Evolutionary conservation across 345 rosid genomes (phyloP), one percentile per base, ranked within the genome.

Genomic region (Erodium maritimum): DNA sequence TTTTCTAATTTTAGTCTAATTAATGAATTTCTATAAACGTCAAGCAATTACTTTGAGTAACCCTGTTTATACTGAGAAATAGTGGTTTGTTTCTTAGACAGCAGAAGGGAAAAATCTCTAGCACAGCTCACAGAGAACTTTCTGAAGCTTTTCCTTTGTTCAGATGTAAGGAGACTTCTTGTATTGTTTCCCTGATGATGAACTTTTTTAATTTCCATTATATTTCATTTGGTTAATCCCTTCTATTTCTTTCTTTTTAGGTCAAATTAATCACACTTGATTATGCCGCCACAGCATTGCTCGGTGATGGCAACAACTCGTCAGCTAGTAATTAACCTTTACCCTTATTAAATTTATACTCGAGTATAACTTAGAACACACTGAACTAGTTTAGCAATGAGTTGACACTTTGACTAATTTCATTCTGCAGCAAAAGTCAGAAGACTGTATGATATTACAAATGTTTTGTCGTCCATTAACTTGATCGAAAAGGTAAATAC

Each of bases 141-240:
- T 67, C 75, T 77, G 67, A 82, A 85, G 86, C 88, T 85, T 66
- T 82, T 82, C 69, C 80, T 85, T 54, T 82, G 82, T 66, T 77
- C 85, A 24, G 71, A 74, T 64, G 93, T 82, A 80, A 80, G 93
- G 18, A 63, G 17, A 61, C 23, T 46, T 46, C 64, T 57, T 21
- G 8, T 61, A 21, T 33, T 33, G 55, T 52, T 58, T 25, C 12
- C 19, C 19, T 16, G 19, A 42, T 16, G 19, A 42, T 17, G 48
- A 55, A 16, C 29, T 20, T 5, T 55, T 55, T 17, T 4, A 29
- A 29, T 29, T 29, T 29, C 37, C 37, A 23, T 23, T 59, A 12
- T 25, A 24, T 29, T 21, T 65, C 50, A 13, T 57, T 57, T 60
- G 22, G 56, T 57, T 60, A 7, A 42, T 42, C 14, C 17, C 52